These are phyloP conservation scores for Incumbomyces lentus DNA, from an alignment of 2,329 filamentous ascomycete species.

Conservation along the genomic window DNA sequence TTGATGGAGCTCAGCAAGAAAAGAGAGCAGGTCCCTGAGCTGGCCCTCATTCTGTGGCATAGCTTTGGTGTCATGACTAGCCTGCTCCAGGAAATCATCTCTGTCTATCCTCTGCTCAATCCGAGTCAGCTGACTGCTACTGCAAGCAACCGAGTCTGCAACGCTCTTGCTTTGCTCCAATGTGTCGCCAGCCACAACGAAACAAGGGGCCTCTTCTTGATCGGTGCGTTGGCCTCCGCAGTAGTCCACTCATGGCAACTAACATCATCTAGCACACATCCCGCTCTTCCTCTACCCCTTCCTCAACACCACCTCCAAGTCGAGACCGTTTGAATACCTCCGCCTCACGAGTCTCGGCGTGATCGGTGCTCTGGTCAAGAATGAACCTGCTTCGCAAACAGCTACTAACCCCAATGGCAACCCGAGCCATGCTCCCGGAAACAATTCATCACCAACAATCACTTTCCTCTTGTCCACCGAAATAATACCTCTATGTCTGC, in stretches of 20 bases:
- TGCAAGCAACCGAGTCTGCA: slow-evolving; percentile 95
- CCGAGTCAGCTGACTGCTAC: slow-evolving; percentile 93
- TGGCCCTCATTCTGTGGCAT: slow-evolving; percentile 95
- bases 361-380: slow-evolving; percentile 95
- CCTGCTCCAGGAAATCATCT: slow-evolving; percentile 94
- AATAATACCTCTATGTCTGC: slow-evolving; percentile 92
- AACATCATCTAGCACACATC: slow-evolving; percentile 63
- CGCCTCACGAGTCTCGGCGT: slow-evolving; percentile 91
- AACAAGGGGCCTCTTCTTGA: slow-evolving; percentile 84
- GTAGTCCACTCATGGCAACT: slow-evolving; percentile 1
- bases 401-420: slow-evolving; percentile 17
- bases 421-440: slow-evolving; percentile 9
- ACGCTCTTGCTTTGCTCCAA: slow-evolving; percentile 87
- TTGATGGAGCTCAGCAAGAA: slow-evolving; percentile 97
- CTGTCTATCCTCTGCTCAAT: slow-evolving; percentile 91
- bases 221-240: slow-evolving; percentile 49
- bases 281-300: slow-evolving; percentile 97
- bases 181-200: slow-evolving; percentile 97
- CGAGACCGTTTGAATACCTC: slow-evolving; percentile 91
- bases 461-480: slow-evolving; percentile 97
- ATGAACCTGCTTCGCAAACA: slow-evolving; percentile 46
- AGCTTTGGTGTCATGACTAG: slow-evolving; percentile 99
- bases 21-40: slow-evolving; percentile 90
- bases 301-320: slow-evolving; percentile 97
- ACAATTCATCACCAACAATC: slow-evolving; percentile 78